Conservation (phyloP, 1,284 basidiomycete genomes). For the Tylopilus orsonianus region DNA sequence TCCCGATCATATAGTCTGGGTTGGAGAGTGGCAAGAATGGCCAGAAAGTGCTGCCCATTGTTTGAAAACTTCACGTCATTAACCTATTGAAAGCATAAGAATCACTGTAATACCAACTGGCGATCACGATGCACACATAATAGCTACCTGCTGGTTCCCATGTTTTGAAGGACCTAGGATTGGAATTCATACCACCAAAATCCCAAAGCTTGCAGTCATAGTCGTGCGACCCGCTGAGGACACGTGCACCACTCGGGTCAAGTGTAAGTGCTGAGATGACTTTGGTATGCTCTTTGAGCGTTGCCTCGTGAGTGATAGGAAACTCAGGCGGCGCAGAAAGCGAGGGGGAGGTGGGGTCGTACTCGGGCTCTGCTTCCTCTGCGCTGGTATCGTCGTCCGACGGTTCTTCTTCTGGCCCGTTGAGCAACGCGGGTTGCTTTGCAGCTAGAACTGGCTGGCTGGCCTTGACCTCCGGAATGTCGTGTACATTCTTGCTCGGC, state of each 20-base stretch:
- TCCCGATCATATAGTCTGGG: slow-evolving; percentile 89
- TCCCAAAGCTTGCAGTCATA: slow-evolving; percentile 99
- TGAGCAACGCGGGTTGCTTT: slow-evolving; percentile 13
- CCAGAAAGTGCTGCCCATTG: slow-evolving; percentile 82
- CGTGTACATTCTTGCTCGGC: slow-evolving; percentile 10
- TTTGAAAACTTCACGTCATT: slow-evolving; percentile 87
- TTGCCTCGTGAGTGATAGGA: slow-evolving; percentile 85
- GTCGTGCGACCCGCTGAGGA: slow-evolving; percentile 92
- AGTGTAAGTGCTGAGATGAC: slow-evolving; percentile 90
- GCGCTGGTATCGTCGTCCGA: slow-evolving; percentile 34
- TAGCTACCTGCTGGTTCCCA: slow-evolving; percentile 95
- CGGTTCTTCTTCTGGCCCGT: slow-evolving; percentile 30
- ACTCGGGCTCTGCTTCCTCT: slow-evolving; percentile 56
- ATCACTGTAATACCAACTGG: not conserved
- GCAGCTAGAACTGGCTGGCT: slow-evolving; percentile 7
- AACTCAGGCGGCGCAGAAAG: slow-evolving; percentile 54
- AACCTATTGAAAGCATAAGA: slow-evolving; percentile 50
- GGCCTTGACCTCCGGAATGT: slow-evolving; percentile 8
- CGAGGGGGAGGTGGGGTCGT: slow-evolving; percentile 45
- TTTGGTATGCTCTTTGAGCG: slow-evolving; percentile 92
- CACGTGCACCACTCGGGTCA: slow-evolving; percentile 90
- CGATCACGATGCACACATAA: slow-evolving; percentile 59
- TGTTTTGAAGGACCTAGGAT: slow-evolving; percentile 90
- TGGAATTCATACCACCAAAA: slow-evolving; percentile 95
- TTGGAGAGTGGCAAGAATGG: slow-evolving; percentile 85